Conservation (phyloP, 31 red algal species). For the Endocladia muricata region DNA sequence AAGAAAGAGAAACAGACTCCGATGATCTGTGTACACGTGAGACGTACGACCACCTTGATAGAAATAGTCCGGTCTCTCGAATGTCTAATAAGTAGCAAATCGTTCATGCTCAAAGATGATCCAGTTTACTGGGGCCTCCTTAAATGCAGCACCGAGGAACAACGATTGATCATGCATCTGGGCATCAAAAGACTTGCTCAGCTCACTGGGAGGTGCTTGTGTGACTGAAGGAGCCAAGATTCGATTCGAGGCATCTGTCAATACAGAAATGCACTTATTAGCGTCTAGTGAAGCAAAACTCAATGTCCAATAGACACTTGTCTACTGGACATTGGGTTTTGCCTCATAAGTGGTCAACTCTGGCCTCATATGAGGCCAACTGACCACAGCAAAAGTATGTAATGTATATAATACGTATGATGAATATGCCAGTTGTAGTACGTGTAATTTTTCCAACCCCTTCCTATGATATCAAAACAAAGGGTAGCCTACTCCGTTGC, state of each 20-base stretch:
- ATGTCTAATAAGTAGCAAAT: slow-evolving; percentile 32
- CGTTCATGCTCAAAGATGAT: slow-evolving; percentile 32
- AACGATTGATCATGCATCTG: slow-evolving; percentile 25
- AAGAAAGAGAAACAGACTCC: slow-evolving; percentile 26
- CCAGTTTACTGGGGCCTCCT: slow-evolving; percentile 7
- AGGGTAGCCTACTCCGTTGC: no score
- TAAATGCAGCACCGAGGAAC: slow-evolving; percentile 28
- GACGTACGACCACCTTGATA: not conserved
- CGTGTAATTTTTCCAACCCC: no score
- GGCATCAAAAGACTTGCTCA: not conserved
- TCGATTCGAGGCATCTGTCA: slow-evolving; percentile 24
- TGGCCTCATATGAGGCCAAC: no score
- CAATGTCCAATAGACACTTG: no score
- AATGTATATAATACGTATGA: no score
- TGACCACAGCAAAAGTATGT: no score
- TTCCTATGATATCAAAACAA: no score
- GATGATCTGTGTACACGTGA: slow-evolving; percentile 32
- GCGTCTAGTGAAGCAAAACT: no score
- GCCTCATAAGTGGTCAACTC: no score
- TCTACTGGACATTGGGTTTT: no score
- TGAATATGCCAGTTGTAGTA: no score
- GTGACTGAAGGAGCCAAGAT: slow-evolving; percentile 21
- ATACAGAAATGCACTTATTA: slow-evolving; percentile 16
- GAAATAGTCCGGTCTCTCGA: slow-evolving; percentile 36
- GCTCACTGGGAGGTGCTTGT: slow-evolving; percentile 1